Evolutionary conservation across 345 rosid genomes (phyloP), one percentile per base, ranked within the genome.

Genomic region (Turnera subulata): DNA sequence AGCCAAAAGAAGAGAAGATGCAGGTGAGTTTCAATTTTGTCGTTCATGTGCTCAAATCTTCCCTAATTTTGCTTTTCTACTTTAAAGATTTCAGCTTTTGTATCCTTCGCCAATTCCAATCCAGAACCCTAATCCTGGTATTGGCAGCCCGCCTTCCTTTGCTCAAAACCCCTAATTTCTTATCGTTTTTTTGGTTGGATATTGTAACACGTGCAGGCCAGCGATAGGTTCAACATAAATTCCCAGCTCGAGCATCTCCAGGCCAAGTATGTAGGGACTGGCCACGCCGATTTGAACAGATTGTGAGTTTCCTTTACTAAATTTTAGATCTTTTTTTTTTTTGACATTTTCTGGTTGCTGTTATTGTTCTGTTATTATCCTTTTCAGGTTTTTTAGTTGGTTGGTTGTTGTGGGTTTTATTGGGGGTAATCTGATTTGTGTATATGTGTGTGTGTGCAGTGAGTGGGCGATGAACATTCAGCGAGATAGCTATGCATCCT

Each of bases 221-320:
- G 99, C 63, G 97, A 93, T 80, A 84, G 96, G 81, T 93, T 93
- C 69, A 93, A 93, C 80, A 93, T 93, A 54, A 93, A 89, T 56
- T 93, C 99, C 62, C 97, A 89, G 82, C 96, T 93, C 39, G 99
- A 93, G 70, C 99, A 89, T 77, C 97, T 89, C 58, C 96, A 89
- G 70, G 96, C 99, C 56, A 93, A 89, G 73, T 93, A 93, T 58
- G 97, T 87, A 29, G 99, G 99, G 22, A 93, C 95, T 1, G 92
- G 97, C 3, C 97, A 93, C 52, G 94, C 99, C 0, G 99, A 93
- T 65, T 70, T 93, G 72, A 93, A 81, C 73, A 69, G 94, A 93
- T 93, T 85, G 97, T 93, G 38, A 76, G 53, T 58, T 17, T 10
- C 14, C 2, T 13, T 10, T 11, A 9, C 26, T 1, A 8, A 29